phyloP scores from a whole-genome alignment of 306 rosid species.

The Fragaria nilgerrensis region DNA sequence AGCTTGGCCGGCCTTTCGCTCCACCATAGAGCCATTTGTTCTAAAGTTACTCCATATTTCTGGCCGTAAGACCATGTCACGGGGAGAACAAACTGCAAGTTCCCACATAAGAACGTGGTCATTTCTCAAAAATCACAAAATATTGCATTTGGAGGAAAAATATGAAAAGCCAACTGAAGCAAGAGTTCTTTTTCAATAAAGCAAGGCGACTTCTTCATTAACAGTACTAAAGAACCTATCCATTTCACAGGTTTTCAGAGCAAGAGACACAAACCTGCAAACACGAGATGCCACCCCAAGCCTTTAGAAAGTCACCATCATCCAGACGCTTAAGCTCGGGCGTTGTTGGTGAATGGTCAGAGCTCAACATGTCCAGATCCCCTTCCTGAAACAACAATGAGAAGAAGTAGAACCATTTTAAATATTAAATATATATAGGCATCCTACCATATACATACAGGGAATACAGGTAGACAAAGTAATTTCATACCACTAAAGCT shows the following conservation, averaged over 20 bases:
- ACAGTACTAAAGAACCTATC: neutral
- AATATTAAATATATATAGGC: neutral
- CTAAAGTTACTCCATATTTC: constrained; percentile 74
- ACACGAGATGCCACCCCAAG: constrained; percentile 96
- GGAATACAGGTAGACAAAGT: neutral
- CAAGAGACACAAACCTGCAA: constrained; percentile 58
- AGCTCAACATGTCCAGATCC: constrained; percentile 70
- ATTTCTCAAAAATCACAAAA: constrained; percentile 16
- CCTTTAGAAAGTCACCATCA: constrained; percentile 80
- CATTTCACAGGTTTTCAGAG: neutral
- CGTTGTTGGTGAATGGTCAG: constrained; percentile 91
- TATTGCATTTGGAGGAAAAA: neutral
- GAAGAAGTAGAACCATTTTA: neutral
- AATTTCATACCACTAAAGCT: constrained; percentile 60
- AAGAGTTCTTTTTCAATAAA: neutral
- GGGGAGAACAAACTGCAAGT: constrained; percentile 75
- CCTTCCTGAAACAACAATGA: constrained; percentile 58
- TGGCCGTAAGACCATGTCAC: constrained; percentile 78
- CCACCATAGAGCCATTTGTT: constrained; percentile 85
- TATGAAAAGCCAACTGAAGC: neutral
- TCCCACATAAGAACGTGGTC: constrained; percentile 22
- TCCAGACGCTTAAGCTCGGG: constrained; percentile 84
- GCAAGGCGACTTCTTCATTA: neutral
- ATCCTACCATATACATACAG: neutral
- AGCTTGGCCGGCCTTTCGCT: constrained; percentile 82